Evolutionary conservation across 2,329 filamentous ascomycete species (phyloP), one percentile per base, ranked within the genome.

Genomic region (Alternaria sp.): DNA sequence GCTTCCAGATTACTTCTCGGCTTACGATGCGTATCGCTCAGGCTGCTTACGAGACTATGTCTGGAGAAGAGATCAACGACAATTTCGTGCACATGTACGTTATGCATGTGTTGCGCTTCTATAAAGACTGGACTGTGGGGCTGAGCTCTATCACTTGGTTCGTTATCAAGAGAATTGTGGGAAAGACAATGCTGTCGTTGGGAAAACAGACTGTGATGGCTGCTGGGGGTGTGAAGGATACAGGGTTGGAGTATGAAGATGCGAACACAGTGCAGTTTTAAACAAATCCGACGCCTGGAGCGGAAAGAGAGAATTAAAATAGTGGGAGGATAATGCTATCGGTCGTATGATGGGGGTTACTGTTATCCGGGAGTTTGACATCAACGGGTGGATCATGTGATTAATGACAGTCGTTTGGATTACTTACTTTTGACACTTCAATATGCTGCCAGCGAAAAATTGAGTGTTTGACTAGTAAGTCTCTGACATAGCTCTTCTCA

Each of bases 261-360:
- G 6, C 8, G 49, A 53, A 53, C 15, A 41, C 30, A 12, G 20
- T 37, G 6, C 30, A 53, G 20, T 37, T 53, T 1, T 53, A 7
- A 53, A 9, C 8, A 8, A 6, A 6, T 9, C 5, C 4, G 14
- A 37, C 14, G 9, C 20, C 33, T 37, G 20, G 7, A 4, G 14
- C 21, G 2, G 12, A 7, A 21, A 6, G 21, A 5, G 14, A 3
- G 5, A 2, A 14, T 14, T 14, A 14, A 3, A n/a, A 50, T 5
- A n/a, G 9, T 4, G 15, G 9, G 18, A 21, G 8, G 2, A 12
- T 5, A 0, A 25, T 37, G 6, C 1, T 8, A 8, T 37, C 2
- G 4, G 37, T 5, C 8, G 3, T 37, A 1, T 4, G 28, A 7
- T 2, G 4, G 18, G 15, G 14, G 20, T 18, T 53, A 2, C 9